Percentiles rank a stretch among this genome's conserved stretches.
Evolutionary conservation across 345 rosid species (phyloP).

Genomic region (Citrus sinensis): DVS_A1.0 CM039161.1:24518001-24518500

Average conservation of each 20-base stretch:
- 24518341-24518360: background rate
- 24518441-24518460: constrained; percentile 42
- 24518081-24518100: constrained; percentile 13
- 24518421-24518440: constrained; percentile 46
- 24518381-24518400: constrained; percentile 50
- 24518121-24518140: constrained; percentile 47
- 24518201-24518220: background rate
- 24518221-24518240: background rate
- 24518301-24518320: background rate
- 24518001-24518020: background rate
- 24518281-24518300: background rate
- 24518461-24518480: constrained; percentile 36
- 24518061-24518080: background rate
- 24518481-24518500: constrained; percentile 42
- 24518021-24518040: too few species aligned
- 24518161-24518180: constrained; percentile 19
- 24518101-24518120: constrained; percentile 45
- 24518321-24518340: background rate
- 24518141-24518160: constrained; percentile 53
- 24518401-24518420: constrained; percentile 44
- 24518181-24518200: background rate
- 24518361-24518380: constrained; percentile 27
- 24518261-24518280: background rate
- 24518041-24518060: too few species aligned
- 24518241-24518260: background rate